These are phyloP conservation scores for Phytopythium helicoides DNA, from an alignment of 352 stramenopile species.

Conservation along the genomic window DNA sequence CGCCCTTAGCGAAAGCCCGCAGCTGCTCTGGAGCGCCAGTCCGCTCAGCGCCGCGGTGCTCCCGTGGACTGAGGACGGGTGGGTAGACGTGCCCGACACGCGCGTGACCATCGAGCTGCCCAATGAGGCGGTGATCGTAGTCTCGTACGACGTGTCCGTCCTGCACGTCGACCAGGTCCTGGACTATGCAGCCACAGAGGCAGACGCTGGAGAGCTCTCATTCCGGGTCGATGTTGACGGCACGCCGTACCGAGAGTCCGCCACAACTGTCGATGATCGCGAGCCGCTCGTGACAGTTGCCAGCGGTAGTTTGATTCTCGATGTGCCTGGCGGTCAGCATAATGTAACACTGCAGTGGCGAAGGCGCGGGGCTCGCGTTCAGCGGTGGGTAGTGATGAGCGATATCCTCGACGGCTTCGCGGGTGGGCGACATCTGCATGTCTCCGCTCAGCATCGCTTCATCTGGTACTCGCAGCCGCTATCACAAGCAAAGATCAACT, in stretches of 20 bases:
- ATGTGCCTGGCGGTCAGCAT: conserved; percentile 48
- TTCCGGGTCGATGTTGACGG: conserved; percentile 61
- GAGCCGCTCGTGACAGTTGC: conserved; percentile 49
- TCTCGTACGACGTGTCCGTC: conserved; percentile 71
- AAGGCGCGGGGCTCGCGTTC: conserved; percentile 47
- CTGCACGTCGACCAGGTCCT: conserved; percentile 26
- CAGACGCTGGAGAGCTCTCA: conserved; percentile 46
- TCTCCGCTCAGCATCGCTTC: conserved; percentile 67
- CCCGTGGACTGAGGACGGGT: conserved; percentile 27
- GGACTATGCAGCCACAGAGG: conserved; percentile 3
- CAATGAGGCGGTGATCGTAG: conserved; percentile 56
- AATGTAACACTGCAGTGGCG: conserved; percentile 65
- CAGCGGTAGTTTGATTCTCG: conserved; percentile 58
- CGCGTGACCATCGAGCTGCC: conserved; percentile 42
- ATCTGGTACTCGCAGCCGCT: conserved; percentile 70
- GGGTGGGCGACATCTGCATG: conserved; percentile 52
- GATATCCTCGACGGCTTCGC: conserved; percentile 66
- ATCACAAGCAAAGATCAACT: conserved; percentile 28
- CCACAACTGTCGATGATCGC: conserved; percentile 53
- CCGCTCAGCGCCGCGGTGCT: conserved; percentile 39
- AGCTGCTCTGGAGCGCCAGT: conserved; percentile 70
- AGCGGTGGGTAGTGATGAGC: conserved; percentile 59
- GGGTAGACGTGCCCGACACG: conserved; percentile 60
- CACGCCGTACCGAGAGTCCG: conserved; percentile 63
- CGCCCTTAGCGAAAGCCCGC: conserved; percentile 21